Evolutionary conservation across 306 rosid species (phyloP), one percentile per base, ranked within the genome.

Genomic region (Prosopis cineraria): DNA sequence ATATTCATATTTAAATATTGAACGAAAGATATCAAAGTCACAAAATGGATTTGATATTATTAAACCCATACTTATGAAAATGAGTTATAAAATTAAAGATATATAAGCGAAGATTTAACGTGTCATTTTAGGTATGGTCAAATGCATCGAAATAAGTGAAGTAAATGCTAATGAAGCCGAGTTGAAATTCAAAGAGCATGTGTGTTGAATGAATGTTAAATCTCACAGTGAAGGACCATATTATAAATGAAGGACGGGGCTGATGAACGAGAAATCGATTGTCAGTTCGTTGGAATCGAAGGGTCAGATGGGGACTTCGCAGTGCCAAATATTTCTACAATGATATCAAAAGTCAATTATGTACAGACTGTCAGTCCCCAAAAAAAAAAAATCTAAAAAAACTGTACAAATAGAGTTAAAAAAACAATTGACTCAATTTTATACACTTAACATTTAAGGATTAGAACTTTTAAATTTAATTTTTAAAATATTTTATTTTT

Each of bases 121-220:
- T 10, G 3, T 37, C 50, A 20, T 39, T 22, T 39, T 10, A 37
- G 33, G 19, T 22, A 37, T 37, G 71, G 71, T 39, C 19, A 22
- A n/a, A 17, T 66, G 33, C 39, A 3, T 20, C 1, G 48, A 16
- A 66, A 66, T 22, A 27, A 20, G 31, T 3, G 14, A 40, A 67
- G 11, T 52, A 52, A 52, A 1, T 48, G 7, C 12, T 20, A 20
- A 22, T 3, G 19, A 44, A 33, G 24, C n/a, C 17, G 22, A 30
- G 74, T 77, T 66, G 67, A 37, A 34, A 55, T 76, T 76, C 41
- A 48, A 76, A 27, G 43, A 74, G 29, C 29, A 76, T 19, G 66
- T 75, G 71, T 37, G 50, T 52, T 76, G 56, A n/a, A 48, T 48
- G 27, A 25, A 25, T 30, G 58, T 27, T 74, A 31, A 10, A 56